Evolutionary conservation across 176 grass and related monocot species (phyloP), one percentile per base, ranked within the genome.

Genomic region (Eleusine indica): DNA sequence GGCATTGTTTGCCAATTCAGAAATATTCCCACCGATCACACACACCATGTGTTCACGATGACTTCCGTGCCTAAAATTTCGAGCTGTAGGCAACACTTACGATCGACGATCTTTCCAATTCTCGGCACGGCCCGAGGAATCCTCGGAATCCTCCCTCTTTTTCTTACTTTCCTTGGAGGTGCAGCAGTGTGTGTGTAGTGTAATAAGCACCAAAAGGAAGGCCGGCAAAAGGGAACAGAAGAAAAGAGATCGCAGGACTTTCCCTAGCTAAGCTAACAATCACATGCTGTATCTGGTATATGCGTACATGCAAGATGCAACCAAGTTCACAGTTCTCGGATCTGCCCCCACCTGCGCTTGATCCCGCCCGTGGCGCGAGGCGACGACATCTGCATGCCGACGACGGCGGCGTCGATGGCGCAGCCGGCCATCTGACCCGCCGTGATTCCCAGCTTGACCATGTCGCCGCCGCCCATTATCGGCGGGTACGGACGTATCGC

Each of bases 351-450:
- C 93, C 93, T 96, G 82, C 93, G 81, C 76, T 96, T 96, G 87
- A 96, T 92, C 65, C 86, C 89, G 39, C 89, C 63, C 0, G 66
- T 66, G 51, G 69, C 18, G 25, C 81, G 80, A 17, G 89, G 91
- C 21, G 91, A 89, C 15, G 89, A 89, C 93, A 99, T 96, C 91
- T 92, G 89, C 88, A 86, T 89, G 72, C 89, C 84, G 13, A 53
- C 83, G 42, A 76, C 65, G 7, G 88, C 88, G 69, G 77, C 85
- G 51, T 93, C 93, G 29, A 85, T 89, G 47, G 84, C 72, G 19
- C 83, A 85, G 39, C 70, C 76, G 53, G 89, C 88, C 48, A 63
- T 65, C 73, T 69, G 89, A 8, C 88, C 89, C 6, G 86, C 37
- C 81, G 90, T 80, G 84, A 87, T 79, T 43, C 88, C 84, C 11